These are phyloP conservation scores for Smallanthus sonchifolius DNA, from an alignment of 129 eudicot genomes.

Conservation along the genomic window DNA sequence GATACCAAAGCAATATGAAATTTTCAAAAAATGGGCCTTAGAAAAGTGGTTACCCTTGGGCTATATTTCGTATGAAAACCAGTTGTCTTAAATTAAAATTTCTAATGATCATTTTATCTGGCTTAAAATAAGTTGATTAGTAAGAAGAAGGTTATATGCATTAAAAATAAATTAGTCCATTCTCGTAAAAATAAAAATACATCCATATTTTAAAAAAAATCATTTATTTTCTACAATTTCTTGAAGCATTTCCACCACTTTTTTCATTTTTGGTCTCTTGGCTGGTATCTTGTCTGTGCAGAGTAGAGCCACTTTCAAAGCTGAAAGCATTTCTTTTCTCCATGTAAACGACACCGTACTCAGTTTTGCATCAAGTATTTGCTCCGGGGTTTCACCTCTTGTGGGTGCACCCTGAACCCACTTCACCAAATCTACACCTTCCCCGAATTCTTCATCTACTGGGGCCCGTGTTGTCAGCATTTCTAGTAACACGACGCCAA, in stretches of 20 bases:
- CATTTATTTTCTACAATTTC: constrained; percentile 57
- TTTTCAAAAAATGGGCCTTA: too few relatives aligned
- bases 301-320: constrained; percentile 73
- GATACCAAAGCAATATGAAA: too few relatives aligned
- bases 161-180: too few relatives aligned
- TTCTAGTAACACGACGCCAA: constrained; percentile 89
- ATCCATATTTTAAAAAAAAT: background rate
- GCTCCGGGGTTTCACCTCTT: constrained; percentile 98
- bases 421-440: constrained; percentile 92
- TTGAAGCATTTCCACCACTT: constrained; percentile 85
- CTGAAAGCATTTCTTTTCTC: constrained; percentile 95
- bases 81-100: too few relatives aligned
- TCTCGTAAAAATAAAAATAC: too few relatives aligned
- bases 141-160: too few relatives aligned
- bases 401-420: constrained; percentile 92
- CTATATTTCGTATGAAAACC: too few relatives aligned
- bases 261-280: constrained; percentile 92
- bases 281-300: constrained; percentile 95
- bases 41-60: too few relatives aligned
- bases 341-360: constrained; percentile 96
- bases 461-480: constrained; percentile 81
- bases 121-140: too few relatives aligned
- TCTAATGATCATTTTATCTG: too few relatives aligned
- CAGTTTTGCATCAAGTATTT: constrained; percentile 80
- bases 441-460: constrained; percentile 92